Conservation (phyloP, 306 rosid species). For the Carpinus viminea region DNA sequence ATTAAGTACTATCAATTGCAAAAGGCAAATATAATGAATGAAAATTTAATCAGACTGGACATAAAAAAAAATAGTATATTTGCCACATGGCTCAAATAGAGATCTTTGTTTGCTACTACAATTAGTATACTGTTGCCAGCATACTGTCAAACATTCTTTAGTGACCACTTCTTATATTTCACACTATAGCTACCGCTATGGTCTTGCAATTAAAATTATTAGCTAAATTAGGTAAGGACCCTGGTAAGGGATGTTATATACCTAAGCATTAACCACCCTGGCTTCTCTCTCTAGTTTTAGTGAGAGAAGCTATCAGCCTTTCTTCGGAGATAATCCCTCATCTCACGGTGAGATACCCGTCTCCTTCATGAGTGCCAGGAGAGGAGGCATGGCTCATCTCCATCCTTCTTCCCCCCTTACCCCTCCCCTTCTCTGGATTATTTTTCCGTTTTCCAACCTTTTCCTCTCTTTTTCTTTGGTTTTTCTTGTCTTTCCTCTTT, state of each 20-base stretch:
- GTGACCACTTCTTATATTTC: not conserved
- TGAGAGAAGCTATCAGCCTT: too few species aligned
- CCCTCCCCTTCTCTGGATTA: too few species aligned
- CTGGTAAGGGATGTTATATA: not conserved
- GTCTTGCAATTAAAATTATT: not conserved
- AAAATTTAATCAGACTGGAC: not conserved
- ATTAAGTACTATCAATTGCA: not conserved
- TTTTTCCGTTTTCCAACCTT: too few species aligned
- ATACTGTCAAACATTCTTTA: not conserved
- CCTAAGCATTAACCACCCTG: not conserved
- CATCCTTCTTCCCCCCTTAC: too few species aligned
- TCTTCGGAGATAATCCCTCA: too few species aligned
- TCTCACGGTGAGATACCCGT: too few species aligned
- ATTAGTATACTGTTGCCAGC: not conserved
- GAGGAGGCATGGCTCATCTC: too few species aligned
- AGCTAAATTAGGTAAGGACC: not conserved
- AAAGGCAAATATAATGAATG: not conserved
- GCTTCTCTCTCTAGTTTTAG: too few species aligned
- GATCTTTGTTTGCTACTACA: not conserved
- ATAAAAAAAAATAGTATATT: not conserved
- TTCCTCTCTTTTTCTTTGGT: too few species aligned
- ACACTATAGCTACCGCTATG: not conserved
- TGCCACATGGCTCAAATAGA: constrained; percentile 5
- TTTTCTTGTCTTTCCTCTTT: too few species aligned
- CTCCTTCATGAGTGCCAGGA: too few species aligned